Percentiles rank a stretch among this genome's conserved stretches.
phyloP scores from a whole-genome alignment of 371 early-diverging fungal species.

The Apophysomyces variabilis region DNA sequence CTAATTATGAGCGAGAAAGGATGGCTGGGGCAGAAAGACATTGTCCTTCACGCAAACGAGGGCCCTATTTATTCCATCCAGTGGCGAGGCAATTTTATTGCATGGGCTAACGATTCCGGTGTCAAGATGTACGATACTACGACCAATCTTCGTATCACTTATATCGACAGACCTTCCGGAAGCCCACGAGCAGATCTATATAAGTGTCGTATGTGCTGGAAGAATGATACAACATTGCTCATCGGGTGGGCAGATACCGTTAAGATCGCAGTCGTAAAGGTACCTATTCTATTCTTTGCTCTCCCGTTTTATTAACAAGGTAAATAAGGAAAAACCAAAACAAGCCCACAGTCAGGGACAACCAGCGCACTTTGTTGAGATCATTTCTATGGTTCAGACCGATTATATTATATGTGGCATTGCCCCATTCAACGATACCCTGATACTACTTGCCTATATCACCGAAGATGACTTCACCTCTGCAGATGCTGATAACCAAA shows the following conservation, averaged over 20 bases:
- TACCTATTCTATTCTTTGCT: slow-evolving; percentile 18
- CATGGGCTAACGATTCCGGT: slow-evolving; percentile 93
- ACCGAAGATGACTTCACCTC: slow-evolving; percentile 41
- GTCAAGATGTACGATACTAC: slow-evolving; percentile 83
- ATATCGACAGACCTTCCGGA: slow-evolving; percentile 77
- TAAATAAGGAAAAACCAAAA: slow-evolving; percentile 46
- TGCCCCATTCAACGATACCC: slow-evolving; percentile 77
- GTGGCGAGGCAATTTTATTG: slow-evolving; percentile 86
- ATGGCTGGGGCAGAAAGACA: slow-evolving; percentile 69
- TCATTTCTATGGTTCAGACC: slow-evolving; percentile 80
- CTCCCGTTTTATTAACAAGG: not conserved
- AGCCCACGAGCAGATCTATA: slow-evolving; percentile 89
- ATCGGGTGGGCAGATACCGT: slow-evolving; percentile 96
- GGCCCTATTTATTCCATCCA: slow-evolving; percentile 86
- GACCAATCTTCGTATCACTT: slow-evolving; percentile 77
- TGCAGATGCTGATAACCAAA: slow-evolving; percentile 31
- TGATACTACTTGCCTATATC: slow-evolving; percentile 80
- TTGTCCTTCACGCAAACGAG: slow-evolving; percentile 81
- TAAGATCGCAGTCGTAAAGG: slow-evolving; percentile 80
- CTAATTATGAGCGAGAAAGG: slow-evolving; percentile 82
- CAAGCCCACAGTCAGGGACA: slow-evolving; percentile 50
- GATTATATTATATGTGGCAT: slow-evolving; percentile 91
- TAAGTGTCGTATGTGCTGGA: slow-evolving; percentile 88
- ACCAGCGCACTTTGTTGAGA: slow-evolving; percentile 75
- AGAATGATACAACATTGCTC: slow-evolving; percentile 70